Conservation (phyloP, 495 filamentous ascomycete genomes). For the Clohesyomyces aquaticus region DNA sequence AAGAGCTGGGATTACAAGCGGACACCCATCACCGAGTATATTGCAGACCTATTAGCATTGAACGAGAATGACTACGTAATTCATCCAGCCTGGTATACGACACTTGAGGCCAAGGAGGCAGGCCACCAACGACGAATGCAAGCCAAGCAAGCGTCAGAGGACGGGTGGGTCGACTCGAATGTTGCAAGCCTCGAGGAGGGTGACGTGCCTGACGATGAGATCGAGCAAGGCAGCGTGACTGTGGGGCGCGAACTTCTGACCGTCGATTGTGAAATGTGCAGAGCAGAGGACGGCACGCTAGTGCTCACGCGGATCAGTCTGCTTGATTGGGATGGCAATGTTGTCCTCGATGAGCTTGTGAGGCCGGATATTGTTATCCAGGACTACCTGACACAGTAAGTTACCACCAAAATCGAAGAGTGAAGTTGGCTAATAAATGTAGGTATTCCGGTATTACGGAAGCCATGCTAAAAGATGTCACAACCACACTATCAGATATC, state of each 20-base stretch:
- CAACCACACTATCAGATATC: constrained; percentile 82
- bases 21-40: constrained; percentile 75
- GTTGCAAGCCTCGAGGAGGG: constrained; percentile 70
- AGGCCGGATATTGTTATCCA: constrained; percentile 83
- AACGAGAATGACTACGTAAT: constrained; percentile 77
- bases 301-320: constrained; percentile 88
- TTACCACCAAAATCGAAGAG: background rate
- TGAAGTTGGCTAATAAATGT: constrained; percentile 45
- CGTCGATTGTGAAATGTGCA: constrained; percentile 96
- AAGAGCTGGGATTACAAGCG: constrained; percentile 67
- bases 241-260: constrained; percentile 79
- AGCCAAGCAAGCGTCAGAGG: constrained; percentile 52
- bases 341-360: constrained; percentile 85
- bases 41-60: constrained; percentile 73
- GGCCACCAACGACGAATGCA: constrained; percentile 54
- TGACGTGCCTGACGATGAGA: constrained; percentile 65
- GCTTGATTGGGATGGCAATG: constrained; percentile 79
- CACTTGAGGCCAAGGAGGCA: constrained; percentile 51
- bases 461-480: constrained; percentile 75
- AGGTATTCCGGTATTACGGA: constrained; percentile 81
- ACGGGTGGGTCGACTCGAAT: constrained; percentile 83
- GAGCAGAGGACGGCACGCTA: constrained; percentile 71
- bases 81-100: constrained; percentile 69
- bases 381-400: constrained; percentile 82
- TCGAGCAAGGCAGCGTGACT: constrained; percentile 79